Evolutionary conservation across 2,329 filamentous ascomycete genomes (phyloP).

Genomic region (Neonectria neomacrospora): DNA sequence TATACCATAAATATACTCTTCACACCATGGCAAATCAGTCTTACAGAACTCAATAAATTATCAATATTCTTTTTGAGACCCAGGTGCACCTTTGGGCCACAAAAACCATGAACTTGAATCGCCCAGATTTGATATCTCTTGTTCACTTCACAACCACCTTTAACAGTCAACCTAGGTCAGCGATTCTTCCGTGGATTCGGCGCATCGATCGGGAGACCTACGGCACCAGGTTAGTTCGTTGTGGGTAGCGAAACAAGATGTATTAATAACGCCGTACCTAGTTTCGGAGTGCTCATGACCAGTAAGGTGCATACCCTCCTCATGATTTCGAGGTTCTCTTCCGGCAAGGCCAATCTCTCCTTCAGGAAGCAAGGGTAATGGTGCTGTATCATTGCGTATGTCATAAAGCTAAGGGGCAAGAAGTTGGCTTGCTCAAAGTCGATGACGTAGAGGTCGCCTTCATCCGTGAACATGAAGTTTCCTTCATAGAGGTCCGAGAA

Average conservation of each 20-base stretch:
- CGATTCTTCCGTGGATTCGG: neutral
- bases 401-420: constrained; percentile 21
- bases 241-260: neutral
- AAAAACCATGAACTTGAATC: no score
- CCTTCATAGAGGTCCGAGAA: constrained; percentile 16
- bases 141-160: neutral
- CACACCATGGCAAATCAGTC: no score
- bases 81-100: no score
- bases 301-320: neutral
- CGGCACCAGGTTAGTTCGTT: neutral
- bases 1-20: no score
- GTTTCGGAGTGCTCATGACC: neutral
- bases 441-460: constrained; percentile 10
- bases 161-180: neutral
- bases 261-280: constrained; percentile 1
- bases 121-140: neutral
- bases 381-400: constrained; percentile 17
- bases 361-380: neutral
- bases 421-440: constrained; percentile 18
- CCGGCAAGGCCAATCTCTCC: neutral
- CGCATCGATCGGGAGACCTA: neutral
- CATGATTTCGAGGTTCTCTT: constrained; percentile 15
- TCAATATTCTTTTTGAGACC: no score
- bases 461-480: constrained; percentile 17
- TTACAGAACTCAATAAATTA: no score